Evolutionary conservation across 345 rosid genomes (phyloP).

Genomic region (Euphorbia pulcherrima): DNA sequence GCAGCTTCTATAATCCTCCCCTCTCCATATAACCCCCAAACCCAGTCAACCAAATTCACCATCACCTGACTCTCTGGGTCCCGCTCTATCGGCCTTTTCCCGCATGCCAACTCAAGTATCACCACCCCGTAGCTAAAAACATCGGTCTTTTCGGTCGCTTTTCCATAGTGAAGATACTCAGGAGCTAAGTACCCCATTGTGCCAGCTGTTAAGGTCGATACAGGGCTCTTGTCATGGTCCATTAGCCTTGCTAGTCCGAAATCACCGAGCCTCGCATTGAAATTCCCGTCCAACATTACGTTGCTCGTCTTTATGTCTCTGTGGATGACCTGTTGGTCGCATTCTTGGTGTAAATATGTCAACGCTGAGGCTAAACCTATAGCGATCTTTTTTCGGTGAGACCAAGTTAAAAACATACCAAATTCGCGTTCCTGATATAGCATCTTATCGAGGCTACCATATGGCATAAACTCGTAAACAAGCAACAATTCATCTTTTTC

Average conservation of each 20-base stretch:
- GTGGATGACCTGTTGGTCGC: slow-evolving; percentile 92
- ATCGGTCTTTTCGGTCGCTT: slow-evolving; percentile 85
- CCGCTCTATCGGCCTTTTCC: slow-evolving; percentile 86
- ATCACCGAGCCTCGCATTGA: slow-evolving; percentile 85
- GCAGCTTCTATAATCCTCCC: slow-evolving; percentile 76
- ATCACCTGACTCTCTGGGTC: slow-evolving; percentile 54
- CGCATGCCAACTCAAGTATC: slow-evolving; percentile 82
- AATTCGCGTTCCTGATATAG: slow-evolving; percentile 56
- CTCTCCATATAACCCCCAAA: slow-evolving; percentile 66
- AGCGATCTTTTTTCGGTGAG: slow-evolving; percentile 61
- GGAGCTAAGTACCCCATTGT: slow-evolving; percentile 98
- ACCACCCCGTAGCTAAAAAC: slow-evolving; percentile 88
- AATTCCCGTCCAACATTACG: slow-evolving; percentile 77
- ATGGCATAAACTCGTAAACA: slow-evolving; percentile 90
- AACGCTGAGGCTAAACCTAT: slow-evolving; percentile 79
- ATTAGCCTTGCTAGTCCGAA: slow-evolving; percentile 91
- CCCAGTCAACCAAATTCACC: slow-evolving; percentile 92
- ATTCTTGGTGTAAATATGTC: slow-evolving; percentile 81
- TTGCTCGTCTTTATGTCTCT: slow-evolving; percentile 88
- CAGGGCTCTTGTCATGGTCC: slow-evolving; percentile 91
- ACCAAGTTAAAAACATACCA: slow-evolving; percentile 54
- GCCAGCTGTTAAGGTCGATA: slow-evolving; percentile 90
- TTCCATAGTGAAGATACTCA: slow-evolving; percentile 90
- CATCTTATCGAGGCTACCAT: slow-evolving; percentile 80
- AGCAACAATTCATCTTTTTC: slow-evolving; percentile 83